A percentile compares a stretch with the other conserved stretches of the same genome.
phyloP scores from a whole-genome alignment of 257 asterid genomes.

The Gentiana dahurica region DNA sequence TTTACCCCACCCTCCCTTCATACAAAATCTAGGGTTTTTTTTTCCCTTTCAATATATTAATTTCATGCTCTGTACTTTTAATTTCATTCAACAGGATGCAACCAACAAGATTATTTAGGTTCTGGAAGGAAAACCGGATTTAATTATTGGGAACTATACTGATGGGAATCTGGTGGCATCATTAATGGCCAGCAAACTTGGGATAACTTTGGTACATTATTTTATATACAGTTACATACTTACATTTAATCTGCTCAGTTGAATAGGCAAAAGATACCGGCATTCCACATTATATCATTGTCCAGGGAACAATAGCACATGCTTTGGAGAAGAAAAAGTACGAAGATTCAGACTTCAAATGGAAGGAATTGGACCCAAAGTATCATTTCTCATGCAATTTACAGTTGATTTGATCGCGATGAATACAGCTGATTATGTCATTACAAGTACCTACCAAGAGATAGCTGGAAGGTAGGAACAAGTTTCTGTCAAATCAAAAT shows the following conservation, averaged over 20 bases:
- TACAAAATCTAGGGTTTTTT: conserved; percentile 63
- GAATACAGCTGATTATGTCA: conserved; percentile 85
- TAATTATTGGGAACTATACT: conserved; percentile 74
- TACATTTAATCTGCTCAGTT: neutral
- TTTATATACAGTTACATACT: neutral
- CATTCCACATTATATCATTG: neutral
- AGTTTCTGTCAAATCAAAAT: neutral
- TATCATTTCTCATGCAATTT: conserved; percentile 88
- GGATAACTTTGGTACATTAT: conserved; percentile 57
- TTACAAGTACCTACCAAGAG: conserved; percentile 90
- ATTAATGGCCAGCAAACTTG: conserved; percentile 90
- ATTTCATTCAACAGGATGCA: conserved; percentile 41
- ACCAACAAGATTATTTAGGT: conserved; percentile 46
- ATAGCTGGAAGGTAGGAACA: conserved; percentile 74
- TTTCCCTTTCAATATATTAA: conserved; percentile 11
- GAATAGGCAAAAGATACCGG: neutral
- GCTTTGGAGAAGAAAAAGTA: conserved; percentile 93
- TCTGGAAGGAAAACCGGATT: conserved; percentile 92
- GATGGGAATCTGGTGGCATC: conserved; percentile 96
- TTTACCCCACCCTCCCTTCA: conserved; percentile 8
- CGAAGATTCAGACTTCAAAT: conserved; percentile 79
- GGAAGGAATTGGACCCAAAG: conserved; percentile 73
- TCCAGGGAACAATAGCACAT: conserved; percentile 89
- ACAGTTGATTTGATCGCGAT: conserved; percentile 86
- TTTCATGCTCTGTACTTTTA: neutral